Conservation (phyloP, 768 basidiomycete genomes). For the Leccinellum luteum region DNA sequence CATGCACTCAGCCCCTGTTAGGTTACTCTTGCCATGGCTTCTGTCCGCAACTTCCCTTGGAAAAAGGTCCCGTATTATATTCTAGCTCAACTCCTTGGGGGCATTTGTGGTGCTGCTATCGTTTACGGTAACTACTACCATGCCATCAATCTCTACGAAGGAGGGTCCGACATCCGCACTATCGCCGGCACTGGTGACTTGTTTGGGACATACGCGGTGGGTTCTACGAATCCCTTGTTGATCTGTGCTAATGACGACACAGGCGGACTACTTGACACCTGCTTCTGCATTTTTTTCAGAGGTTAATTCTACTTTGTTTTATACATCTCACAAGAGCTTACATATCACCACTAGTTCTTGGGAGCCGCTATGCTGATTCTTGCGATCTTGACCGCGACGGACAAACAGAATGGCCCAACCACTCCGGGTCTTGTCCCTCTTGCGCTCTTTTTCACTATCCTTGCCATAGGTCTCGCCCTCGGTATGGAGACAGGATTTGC, state of each 20-base stretch:
- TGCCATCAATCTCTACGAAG: constrained; percentile 65
- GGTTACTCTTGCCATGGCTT: constrained; percentile 69
- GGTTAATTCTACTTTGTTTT: constrained; percentile 19
- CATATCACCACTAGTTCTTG: constrained; percentile 42
- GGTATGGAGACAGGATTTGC: constrained; percentile 68
- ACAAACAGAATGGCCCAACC: constrained; percentile 49
- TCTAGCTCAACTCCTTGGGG: constrained; percentile 61
- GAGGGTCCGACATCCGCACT: constrained; percentile 52
- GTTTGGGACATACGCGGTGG: constrained; percentile 61
- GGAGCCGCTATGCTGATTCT: constrained; percentile 54
- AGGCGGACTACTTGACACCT: constrained; percentile 42
- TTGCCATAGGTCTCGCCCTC: constrained; percentile 57
- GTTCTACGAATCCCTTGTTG: constrained; percentile 13
- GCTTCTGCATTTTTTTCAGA: constrained; percentile 48
- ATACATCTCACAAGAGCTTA: background rate
- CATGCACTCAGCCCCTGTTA: constrained; percentile 22
- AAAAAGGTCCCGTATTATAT: constrained; percentile 74
- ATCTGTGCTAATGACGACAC: constrained; percentile 7
- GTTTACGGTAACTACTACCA: constrained; percentile 66
- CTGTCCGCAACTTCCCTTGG: constrained; percentile 75
- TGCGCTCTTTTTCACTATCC: constrained; percentile 51
- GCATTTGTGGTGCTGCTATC: constrained; percentile 51
- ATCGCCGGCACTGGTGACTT: constrained; percentile 53
- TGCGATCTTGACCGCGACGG: constrained; percentile 50
- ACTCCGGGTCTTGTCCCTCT: constrained; percentile 53